phyloP scores from a whole-genome alignment of 116 monocot genomes.

The Cymodocea nodosa region DNA sequence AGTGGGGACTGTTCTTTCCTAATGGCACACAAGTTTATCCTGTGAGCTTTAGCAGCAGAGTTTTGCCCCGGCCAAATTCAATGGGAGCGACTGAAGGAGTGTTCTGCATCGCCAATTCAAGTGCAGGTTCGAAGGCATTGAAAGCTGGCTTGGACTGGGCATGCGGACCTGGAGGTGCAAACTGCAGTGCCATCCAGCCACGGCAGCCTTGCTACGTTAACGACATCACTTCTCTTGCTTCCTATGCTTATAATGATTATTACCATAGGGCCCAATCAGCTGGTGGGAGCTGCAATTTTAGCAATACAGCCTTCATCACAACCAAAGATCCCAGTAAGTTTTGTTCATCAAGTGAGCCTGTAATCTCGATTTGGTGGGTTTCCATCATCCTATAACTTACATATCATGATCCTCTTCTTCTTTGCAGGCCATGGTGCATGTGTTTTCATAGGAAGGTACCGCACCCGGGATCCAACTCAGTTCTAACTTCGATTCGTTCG shows the following conservation, averaged over 20 bases:
- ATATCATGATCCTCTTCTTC: background rate
- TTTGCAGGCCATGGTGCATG: slow-evolving; percentile 3
- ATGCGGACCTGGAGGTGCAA: slow-evolving; percentile 63
- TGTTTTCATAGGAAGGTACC: slow-evolving; percentile 8
- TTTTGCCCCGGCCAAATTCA: slow-evolving; percentile 9
- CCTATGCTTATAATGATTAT: slow-evolving; percentile 86
- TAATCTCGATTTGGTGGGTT: background rate
- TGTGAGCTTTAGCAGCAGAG: slow-evolving; percentile 20
- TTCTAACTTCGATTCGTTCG: background rate
- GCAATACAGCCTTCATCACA: slow-evolving; percentile 48
- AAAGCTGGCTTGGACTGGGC: slow-evolving; percentile 76
- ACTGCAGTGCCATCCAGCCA: slow-evolving; percentile 70
- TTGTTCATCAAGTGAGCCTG: background rate
- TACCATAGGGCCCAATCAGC: slow-evolving; percentile 51
- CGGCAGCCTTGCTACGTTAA: slow-evolving; percentile 63
- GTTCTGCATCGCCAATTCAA: slow-evolving; percentile 73
- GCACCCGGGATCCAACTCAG: too few species aligned
- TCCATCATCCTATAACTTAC: background rate
- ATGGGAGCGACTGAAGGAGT: slow-evolving; percentile 24
- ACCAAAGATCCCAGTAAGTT: slow-evolving; percentile 72
- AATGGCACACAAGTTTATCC: slow-evolving; percentile 59
- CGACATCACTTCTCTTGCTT: slow-evolving; percentile 43
- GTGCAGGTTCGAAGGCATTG: slow-evolving; percentile 26
- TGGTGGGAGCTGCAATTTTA: slow-evolving; percentile 79
- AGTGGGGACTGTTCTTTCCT: slow-evolving; percentile 74